phyloP scores from a whole-genome alignment of 805 yeast genomes.

The Clavispora carvajalis region DNA sequence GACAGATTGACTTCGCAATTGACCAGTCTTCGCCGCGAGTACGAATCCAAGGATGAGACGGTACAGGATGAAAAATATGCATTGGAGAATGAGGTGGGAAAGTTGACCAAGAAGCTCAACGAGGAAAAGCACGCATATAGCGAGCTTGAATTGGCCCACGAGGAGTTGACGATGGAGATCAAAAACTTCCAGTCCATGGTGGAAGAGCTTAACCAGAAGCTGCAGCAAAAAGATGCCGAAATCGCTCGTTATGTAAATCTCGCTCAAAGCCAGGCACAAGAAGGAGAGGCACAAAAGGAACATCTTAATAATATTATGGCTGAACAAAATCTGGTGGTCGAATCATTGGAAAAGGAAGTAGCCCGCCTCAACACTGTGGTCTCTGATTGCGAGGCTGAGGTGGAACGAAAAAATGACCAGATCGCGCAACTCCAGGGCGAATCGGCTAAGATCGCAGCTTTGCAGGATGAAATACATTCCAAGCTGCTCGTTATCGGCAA shows the following conservation, averaged over 20 bases:
- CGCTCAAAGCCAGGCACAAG: conserved; percentile 4
- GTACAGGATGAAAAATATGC: conserved; percentile 36
- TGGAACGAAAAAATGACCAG: conserved; percentile 4
- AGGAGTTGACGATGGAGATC: conserved; percentile 34
- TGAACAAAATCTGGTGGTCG: conserved; percentile 6
- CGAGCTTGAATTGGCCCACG: conserved; percentile 34
- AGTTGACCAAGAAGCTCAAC: conserved; percentile 34
- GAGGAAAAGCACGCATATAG: conserved; percentile 37
- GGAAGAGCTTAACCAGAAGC: conserved; percentile 42
- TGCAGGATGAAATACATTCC: conserved; percentile 49
- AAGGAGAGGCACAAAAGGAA: conserved; percentile 3
- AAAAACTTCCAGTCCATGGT: conserved; percentile 39
- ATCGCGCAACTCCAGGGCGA: conserved; percentile 14
- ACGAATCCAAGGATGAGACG: conserved; percentile 28
- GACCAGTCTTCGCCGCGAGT: conserved; percentile 32
- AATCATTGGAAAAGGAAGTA: not conserved
- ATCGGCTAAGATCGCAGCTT: conserved; percentile 35
- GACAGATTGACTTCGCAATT: conserved; percentile 42
- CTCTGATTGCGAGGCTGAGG: conserved; percentile 4
- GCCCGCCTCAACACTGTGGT: not conserved
- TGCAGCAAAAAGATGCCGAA: conserved; percentile 24
- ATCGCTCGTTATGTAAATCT: conserved; percentile 3
- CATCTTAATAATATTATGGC: conserved; percentile 6
- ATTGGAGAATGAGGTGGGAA: conserved; percentile 34
- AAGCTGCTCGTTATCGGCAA: conserved; percentile 83